Base-by-base conservation (phyloP, 805 yeast genomes). In the Saturnispora mendoncae region DNA sequence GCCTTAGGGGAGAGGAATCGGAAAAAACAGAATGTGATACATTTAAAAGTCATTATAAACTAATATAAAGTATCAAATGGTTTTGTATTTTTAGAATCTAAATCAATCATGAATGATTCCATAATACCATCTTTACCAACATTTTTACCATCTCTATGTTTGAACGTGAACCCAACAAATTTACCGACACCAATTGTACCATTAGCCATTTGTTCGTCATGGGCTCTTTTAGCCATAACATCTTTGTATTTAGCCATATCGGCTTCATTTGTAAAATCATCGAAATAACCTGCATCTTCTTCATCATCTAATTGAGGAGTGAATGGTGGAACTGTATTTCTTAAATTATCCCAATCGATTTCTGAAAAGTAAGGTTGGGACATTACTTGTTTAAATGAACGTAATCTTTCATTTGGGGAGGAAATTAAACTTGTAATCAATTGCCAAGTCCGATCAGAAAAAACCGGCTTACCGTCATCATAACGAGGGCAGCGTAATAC, bases 171-270 rank as follows among this genome's bases (percentile, higher is more conserved):
- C 0, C 99, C 99, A 45, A 90, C 85, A 58, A 92, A 84, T 53
- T 81, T 80, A 25, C 74, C 77, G 18, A 78, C 67, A 42, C 72
- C 69, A 33, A 71, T 71, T 24, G 74, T 71, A 56, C 74, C 66
- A 39, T 81, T 88, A 26, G 92, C 82, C 56, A 88, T 63, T 47
- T 71, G 78, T 58, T 88, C 96, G 53, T 84, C 80, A 48, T 83
- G 84, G 23, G 75, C 84, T 54, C 86, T 86, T 64, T 95, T 83
- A 48, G 90, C 94, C 69, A 92, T 80, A 12, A 92, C 98, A 55
- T 92, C 98, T 54, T 92, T 90, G 66, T 92, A 92, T 61, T 92
- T 88, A 47, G 90, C 92, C 97, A 92, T 87, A 60, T 90, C 95
- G 36, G 84, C 87, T 59, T 90, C 97, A 61, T 87, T 92, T 45